Evolutionary conservation across 2,329 filamentous ascomycete genomes (phyloP), one percentile per base, ranked within the genome.

Genomic region (Ceratocystis cacaofunesta): DNA sequence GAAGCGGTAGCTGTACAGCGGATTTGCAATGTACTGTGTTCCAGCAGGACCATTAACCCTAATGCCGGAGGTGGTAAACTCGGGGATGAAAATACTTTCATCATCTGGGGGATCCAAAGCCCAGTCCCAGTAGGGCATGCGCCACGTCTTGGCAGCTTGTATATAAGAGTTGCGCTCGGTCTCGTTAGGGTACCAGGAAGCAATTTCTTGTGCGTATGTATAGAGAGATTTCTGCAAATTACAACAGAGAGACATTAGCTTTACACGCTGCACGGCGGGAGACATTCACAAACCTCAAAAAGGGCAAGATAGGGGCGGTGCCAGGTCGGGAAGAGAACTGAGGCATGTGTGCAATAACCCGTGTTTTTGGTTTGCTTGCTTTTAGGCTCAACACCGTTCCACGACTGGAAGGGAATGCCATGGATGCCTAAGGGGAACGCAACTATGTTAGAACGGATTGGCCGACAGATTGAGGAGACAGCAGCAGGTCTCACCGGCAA

Each of bases 301-400:
- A 84, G 73, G 36, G 79, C 80, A 67, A 94, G 77, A 73, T 92
- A 95, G 0, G 89, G 88, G 62, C 90, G 83, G 78, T 95, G 90
- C 90, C 90, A 95, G 48, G 85, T 81, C 48, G 87, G 83, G 72
- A 95, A 94, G 17, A 94, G 76, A 50, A 86, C 83, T 1, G 87
- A 88, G 28, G 80, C 82, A 74, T 95, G 90, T 15, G 83, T 83
- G 73, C 90, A 95, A 73, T 91, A 95, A 62, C 89, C 90, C 17
- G 80, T 78, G 48, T 78, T 75, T 22, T 55, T 65, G 19, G 66
- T 68, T 50, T 68, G 65, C 44, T 43, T 44, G 44, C 55, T 66
- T 66, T 79, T 77, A 67, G 80, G 82, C 61, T 75, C 70, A 25
- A 84, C 82, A 43, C 76, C 78, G 36, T 78, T 80, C 80, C 82